phyloP scores from a whole-genome alignment of 352 stramenopile species.

The Pythium aristosporum region DNA sequence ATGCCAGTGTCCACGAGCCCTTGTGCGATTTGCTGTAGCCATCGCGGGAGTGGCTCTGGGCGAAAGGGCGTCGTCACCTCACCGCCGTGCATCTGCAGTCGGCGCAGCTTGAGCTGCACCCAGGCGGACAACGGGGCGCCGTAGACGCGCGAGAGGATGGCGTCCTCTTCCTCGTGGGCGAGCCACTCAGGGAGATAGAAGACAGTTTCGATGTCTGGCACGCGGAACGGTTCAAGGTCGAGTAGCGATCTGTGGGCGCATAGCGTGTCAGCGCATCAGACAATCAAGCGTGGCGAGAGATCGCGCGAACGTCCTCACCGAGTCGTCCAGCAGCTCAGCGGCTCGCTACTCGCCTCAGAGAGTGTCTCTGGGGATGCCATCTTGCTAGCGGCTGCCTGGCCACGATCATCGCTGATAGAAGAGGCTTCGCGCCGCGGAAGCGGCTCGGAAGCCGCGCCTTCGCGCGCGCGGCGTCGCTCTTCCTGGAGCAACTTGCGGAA shows the following conservation, averaged over 20 bases:
- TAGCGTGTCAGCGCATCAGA: background rate
- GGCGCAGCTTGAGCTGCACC: constrained; percentile 63
- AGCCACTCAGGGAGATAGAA: constrained; percentile 73
- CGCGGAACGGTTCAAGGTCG: constrained; percentile 35
- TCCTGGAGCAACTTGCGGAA: no score
- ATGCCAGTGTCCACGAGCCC: no score
- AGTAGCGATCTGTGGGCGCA: constrained; percentile 25
- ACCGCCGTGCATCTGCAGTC: constrained; percentile 71
- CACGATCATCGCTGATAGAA: no score
- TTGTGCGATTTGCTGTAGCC: constrained; percentile 47
- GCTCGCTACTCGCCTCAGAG: background rate
- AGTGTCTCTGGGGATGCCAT: no score
- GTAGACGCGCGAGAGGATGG: constrained; percentile 60
- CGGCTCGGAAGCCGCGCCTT: no score
- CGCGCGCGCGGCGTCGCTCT: no score
- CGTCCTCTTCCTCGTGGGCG: constrained; percentile 48
- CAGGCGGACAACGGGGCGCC: constrained; percentile 37
- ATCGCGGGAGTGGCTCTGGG: constrained; percentile 42
- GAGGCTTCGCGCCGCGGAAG: no score
- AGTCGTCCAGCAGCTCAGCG: constrained; percentile 10
- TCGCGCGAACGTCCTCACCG: background rate
- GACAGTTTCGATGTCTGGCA: constrained; percentile 40
- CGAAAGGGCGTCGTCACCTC: constrained; percentile 55
- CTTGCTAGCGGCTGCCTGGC: no score
- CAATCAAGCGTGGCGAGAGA: background rate